Evolutionary conservation across 2,329 filamentous ascomycete genomes (phyloP).

Genomic region (Penicillium olsonii): DNA sequence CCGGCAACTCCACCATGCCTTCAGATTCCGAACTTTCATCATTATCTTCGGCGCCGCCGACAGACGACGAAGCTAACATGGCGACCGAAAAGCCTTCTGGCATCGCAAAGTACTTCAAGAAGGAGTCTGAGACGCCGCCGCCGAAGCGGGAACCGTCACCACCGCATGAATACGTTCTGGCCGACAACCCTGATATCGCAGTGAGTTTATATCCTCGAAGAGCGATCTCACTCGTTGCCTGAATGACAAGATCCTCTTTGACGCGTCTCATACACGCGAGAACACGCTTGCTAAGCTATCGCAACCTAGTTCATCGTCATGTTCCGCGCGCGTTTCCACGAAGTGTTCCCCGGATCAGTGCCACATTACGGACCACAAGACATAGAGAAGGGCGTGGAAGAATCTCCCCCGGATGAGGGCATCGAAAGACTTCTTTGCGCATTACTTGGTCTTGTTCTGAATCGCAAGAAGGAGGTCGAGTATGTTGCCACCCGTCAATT

Average conservation of each 20-base stretch:
- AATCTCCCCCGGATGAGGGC: conserved; percentile 76
- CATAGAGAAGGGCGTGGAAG: conserved; percentile 81
- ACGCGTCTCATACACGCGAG: conserved; percentile 31
- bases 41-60: conserved; percentile 60
- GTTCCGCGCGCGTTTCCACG: conserved; percentile 91
- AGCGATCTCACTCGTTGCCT: conserved; percentile 39
- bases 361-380: conserved; percentile 93
- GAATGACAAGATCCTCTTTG: conserved; percentile 13
- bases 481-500: conserved; percentile 50
- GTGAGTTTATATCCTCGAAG: conserved; percentile 59
- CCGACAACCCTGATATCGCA: conserved; percentile 88
- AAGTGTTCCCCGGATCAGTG: conserved; percentile 83
- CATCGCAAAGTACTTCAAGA: conserved; percentile 53
- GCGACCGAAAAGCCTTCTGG: conserved; percentile 44
- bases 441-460: conserved; percentile 81
- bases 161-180: conserved; percentile 83
- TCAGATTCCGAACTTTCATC: conserved; percentile 60
- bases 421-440: conserved; percentile 88
- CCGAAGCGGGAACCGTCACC: conserved; percentile 84
- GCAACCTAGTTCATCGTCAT: conserved; percentile 85
- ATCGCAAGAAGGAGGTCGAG: conserved; percentile 99
- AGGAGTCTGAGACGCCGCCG: conserved; percentile 57
- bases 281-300: conserved; percentile 38
- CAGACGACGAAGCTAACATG: conserved; percentile 57
- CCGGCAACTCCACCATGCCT: conserved; percentile 42